These are phyloP conservation scores for Naganishia sp. DNA, from an alignment of 1,284 basidiomycete genomes.

Conservation along the genomic window DNA sequence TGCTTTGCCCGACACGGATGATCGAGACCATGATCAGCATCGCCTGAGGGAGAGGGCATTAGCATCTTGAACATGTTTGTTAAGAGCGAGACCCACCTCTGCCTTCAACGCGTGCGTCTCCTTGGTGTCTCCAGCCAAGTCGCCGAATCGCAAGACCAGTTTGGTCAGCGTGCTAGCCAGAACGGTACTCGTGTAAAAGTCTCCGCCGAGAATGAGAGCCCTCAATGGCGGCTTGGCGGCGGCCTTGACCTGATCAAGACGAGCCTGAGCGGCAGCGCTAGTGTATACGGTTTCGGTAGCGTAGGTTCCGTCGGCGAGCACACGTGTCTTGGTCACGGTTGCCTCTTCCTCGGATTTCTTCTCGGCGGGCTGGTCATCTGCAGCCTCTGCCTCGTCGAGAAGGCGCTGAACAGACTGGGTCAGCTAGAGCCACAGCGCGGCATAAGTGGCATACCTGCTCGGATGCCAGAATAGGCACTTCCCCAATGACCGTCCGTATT, in stretches of 20 bases:
- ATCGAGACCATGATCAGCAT: constrained; percentile 99
- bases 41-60: constrained; percentile 58
- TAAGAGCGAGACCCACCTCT: constrained; percentile 61
- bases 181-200: constrained; percentile 95
- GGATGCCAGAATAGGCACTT: constrained; percentile 91
- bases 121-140: constrained; percentile 62
- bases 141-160: constrained; percentile 79
- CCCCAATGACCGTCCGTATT: constrained; percentile 84
- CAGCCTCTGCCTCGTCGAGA: constrained; percentile 71
- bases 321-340: constrained; percentile 60
- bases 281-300: constrained; percentile 92
- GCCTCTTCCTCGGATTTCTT: constrained; percentile 46
- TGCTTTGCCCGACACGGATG: constrained; percentile 95
- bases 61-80: not conserved
- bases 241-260: constrained; percentile 77
- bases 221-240: constrained; percentile 88
- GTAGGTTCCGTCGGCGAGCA: constrained; percentile 96
- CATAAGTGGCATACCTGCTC: constrained; percentile 62
- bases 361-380: constrained; percentile 55
- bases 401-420: constrained; percentile 55
- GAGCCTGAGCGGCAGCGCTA: constrained; percentile 66
- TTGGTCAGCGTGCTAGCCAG: constrained; percentile 88
- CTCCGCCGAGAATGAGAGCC: constrained; percentile 87
- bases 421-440: not conserved
- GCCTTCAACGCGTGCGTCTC: constrained; percentile 76